Evolutionary conservation across 2,329 filamentous ascomycete species (phyloP), one percentile per base, ranked within the genome.

Genomic region (Neonectria neomacrospora): DNA sequence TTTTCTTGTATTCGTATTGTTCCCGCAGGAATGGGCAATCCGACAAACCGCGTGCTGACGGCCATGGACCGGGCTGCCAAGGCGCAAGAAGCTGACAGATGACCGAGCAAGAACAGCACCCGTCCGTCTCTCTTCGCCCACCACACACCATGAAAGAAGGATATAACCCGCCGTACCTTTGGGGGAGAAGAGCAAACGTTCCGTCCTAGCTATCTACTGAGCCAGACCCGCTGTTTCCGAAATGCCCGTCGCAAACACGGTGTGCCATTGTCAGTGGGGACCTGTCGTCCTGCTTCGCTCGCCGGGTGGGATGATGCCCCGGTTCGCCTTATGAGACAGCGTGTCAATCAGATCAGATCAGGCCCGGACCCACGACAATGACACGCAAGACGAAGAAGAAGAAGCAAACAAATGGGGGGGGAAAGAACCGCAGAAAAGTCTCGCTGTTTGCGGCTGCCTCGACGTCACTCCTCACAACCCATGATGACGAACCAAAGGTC

Each of bases 401-500:
- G 6, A 16, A n/a, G 34, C 14, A 37, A 37, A 41, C 37, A 10
- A 41, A 39, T 18, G 18, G 16, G 5, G 34, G 18, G n/a, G 14
- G 18, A 39, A 10, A 54, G 34, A 54, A 39, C 11, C 11, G 26
- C 41, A 37, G 6, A 26, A 26, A n/a, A n/a, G n/a, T n/a, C n/a
- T n/a, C n/a, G n/a, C n/a, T n/a, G n/a, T n/a, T n/a, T n/a, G n/a
- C n/a, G n/a, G n/a, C n/a, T 26, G 23, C 6, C 23, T 37, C 41
- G 18, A 47, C 41, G 39, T 23, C 53, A 30, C 53, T 44, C 53
- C 14, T 42, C 53, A 30, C 50, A 22, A 45, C 22, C 22, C 20
- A 28, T 23, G 22, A 47, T 45, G 39, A 26, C 30, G 44, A 37
- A 26, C 23, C 51, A n/a, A 22, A 55, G 47, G 34, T n/a, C 14